Conservation (phyloP, 768 basidiomycete species). For the Wakefieldia striispora region DNA sequence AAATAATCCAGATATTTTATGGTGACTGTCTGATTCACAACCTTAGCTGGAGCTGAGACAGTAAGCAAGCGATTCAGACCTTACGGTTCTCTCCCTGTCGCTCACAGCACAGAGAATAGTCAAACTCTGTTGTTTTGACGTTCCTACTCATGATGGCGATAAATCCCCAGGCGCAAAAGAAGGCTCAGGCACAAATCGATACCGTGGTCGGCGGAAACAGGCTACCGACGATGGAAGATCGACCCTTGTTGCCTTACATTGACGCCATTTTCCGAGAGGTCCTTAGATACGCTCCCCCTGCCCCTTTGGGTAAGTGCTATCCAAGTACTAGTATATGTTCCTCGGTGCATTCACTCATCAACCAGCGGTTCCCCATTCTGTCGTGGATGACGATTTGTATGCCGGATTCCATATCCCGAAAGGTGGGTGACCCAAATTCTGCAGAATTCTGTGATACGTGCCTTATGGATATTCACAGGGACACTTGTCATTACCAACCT, state of each 20-base stretch:
- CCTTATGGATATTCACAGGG: slow-evolving; percentile 9
- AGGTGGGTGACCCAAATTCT: slow-evolving; percentile 6
- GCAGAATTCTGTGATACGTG: too few species aligned
- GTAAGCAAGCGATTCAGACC: slow-evolving; percentile 1
- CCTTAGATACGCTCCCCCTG: slow-evolving; percentile 12
- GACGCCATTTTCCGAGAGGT: slow-evolving; percentile 21
- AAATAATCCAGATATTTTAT: not conserved
- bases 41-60: slow-evolving; percentile 20
- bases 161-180: slow-evolving; percentile 15
- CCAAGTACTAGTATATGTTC: not conserved
- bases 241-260: slow-evolving; percentile 18
- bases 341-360: not conserved
- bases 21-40: not conserved
- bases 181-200: slow-evolving; percentile 24
- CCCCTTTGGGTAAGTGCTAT: slow-evolving; percentile 14
- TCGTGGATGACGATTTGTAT: slow-evolving; percentile 42
- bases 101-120: slow-evolving; percentile 10
- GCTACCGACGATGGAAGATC: slow-evolving; percentile 15
- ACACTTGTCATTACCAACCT: slow-evolving; percentile 17
- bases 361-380: slow-evolving; percentile 29
- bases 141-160: slow-evolving; percentile 22
- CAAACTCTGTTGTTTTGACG: slow-evolving; percentile 21
- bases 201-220: slow-evolving; percentile 10
- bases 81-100: not conserved
- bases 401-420: slow-evolving; percentile 52